Evolutionary conservation across 805 yeast genomes (phyloP).

Genomic region (Lachancea sp.): DNA sequence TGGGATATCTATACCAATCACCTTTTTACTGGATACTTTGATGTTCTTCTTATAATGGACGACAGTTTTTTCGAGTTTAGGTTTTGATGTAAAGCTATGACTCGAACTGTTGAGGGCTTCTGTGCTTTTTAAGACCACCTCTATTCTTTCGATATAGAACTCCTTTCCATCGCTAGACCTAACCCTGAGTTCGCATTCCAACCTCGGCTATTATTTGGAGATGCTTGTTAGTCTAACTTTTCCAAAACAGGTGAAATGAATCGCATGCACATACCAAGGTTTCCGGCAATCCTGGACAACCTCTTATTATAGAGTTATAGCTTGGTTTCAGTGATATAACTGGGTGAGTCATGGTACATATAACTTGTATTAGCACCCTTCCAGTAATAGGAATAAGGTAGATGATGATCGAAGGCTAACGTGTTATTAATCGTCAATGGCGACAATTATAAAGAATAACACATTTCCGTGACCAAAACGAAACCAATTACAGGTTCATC

Average conservation of each 20-base stretch:
- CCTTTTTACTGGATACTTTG: slow-evolving; percentile 37
- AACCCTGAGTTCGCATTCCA: slow-evolving; percentile 50
- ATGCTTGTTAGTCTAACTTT: slow-evolving; percentile 1
- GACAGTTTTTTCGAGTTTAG: slow-evolving; percentile 23
- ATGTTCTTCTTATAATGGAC: slow-evolving; percentile 31
- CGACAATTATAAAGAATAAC: background rate
- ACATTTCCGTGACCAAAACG: background rate
- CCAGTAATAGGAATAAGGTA: too few relatives aligned
- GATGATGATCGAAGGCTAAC: background rate
- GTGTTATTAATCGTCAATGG: background rate
- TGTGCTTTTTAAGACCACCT: slow-evolving; percentile 42
- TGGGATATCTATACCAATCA: slow-evolving; percentile 55
- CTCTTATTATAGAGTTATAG: slow-evolving; percentile 47
- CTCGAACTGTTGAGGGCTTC: slow-evolving; percentile 39
- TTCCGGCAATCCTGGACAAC: slow-evolving; percentile 65
- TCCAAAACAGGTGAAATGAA: background rate
- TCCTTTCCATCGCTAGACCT: slow-evolving; percentile 46
- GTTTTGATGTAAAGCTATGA: slow-evolving; percentile 18
- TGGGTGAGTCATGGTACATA: slow-evolving; percentile 29
- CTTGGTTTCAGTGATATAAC: slow-evolving; percentile 42
- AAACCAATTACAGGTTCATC: background rate
- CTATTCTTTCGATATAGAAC: slow-evolving; percentile 43
- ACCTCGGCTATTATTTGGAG: slow-evolving; percentile 42
- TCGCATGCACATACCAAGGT: slow-evolving; percentile 35
- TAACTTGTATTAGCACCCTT: too few relatives aligned